Conservation (phyloP, 441 rosid genomes). For the Euphorbia celastroides region DNA sequence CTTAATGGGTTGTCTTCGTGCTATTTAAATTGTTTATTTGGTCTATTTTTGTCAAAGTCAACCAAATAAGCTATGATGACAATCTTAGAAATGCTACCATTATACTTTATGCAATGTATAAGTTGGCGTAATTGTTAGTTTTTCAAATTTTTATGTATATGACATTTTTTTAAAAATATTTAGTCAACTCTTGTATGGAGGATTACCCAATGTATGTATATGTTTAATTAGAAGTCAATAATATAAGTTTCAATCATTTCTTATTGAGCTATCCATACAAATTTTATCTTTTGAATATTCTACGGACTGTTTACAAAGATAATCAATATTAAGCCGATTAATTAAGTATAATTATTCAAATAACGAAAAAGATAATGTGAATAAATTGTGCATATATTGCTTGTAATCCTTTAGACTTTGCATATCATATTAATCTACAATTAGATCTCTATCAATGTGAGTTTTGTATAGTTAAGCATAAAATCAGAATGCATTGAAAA, state of each 20-base stretch:
- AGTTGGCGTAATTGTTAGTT: neutral
- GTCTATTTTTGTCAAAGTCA: constrained; percentile 10
- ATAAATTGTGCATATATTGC: neutral
- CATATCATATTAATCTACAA: neutral
- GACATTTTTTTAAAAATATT: too few relatives aligned
- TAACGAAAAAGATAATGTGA: neutral
- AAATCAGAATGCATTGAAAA: neutral
- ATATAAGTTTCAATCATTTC: too few relatives aligned
- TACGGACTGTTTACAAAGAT: too few relatives aligned
- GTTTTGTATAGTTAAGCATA: neutral
- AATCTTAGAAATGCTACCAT: neutral
- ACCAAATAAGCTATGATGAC: constrained; percentile 14
- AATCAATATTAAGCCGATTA: too few relatives aligned
- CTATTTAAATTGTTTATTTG: neutral
- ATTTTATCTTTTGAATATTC: too few relatives aligned
- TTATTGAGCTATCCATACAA: too few relatives aligned
- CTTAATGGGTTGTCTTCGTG: neutral
- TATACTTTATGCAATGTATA: neutral
- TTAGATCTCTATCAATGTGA: neutral
- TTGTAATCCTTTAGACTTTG: neutral
- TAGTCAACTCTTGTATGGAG: neutral
- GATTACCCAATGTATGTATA: neutral
- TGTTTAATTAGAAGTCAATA: neutral
- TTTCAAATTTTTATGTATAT: neutral
- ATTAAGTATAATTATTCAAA: too few relatives aligned